These are phyloP conservation scores for Umbelopsis sp. DNA, from an alignment of 192 early-diverging fungal genomes.

Conservation along the genomic window DNA sequence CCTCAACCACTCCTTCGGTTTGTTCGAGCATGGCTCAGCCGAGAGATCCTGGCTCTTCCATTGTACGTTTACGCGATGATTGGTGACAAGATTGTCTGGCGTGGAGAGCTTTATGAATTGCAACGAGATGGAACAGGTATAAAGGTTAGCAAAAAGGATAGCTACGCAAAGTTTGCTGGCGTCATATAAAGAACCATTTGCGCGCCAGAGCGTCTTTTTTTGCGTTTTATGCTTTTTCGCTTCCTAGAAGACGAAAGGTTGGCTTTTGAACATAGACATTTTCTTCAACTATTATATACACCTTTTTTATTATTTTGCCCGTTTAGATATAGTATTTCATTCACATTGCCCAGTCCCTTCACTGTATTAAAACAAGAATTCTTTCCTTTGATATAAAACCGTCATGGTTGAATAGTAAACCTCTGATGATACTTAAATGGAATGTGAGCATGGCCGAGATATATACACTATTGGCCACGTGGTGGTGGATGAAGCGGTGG, in stretches of 20 bases:
- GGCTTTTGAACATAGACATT: constrained; percentile 12
- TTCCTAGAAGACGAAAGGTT: neutral
- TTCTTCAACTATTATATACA: constrained; percentile 5
- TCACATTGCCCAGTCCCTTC: too few relatives aligned
- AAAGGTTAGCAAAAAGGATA: constrained; percentile 12
- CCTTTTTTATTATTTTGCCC: neutral
- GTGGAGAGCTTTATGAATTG: constrained; percentile 71
- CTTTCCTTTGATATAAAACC: neutral
- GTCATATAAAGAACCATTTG: neutral
- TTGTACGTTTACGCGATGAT: constrained; percentile 79
- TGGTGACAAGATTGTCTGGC: constrained; percentile 87
- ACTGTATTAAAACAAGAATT: too few relatives aligned
- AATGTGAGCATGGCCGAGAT: neutral
- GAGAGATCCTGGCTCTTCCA: constrained; percentile 85
- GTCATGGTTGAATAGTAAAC: too few relatives aligned
- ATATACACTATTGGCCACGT: neutral
- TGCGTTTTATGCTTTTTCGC: neutral
- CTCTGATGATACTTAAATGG: too few relatives aligned
- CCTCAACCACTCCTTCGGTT: constrained; percentile 41
- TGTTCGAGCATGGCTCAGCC: constrained; percentile 75
- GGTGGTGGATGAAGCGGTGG: constrained; percentile 1
- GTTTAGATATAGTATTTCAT: neutral
- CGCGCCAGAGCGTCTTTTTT: too few relatives aligned
- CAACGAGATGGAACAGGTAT: constrained; percentile 65
- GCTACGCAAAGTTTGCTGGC: constrained; percentile 2